These are phyloP conservation scores for Cercospora nicotianae DNA, from an alignment of 2,329 filamentous ascomycete species.

Conservation along the genomic window DNA sequence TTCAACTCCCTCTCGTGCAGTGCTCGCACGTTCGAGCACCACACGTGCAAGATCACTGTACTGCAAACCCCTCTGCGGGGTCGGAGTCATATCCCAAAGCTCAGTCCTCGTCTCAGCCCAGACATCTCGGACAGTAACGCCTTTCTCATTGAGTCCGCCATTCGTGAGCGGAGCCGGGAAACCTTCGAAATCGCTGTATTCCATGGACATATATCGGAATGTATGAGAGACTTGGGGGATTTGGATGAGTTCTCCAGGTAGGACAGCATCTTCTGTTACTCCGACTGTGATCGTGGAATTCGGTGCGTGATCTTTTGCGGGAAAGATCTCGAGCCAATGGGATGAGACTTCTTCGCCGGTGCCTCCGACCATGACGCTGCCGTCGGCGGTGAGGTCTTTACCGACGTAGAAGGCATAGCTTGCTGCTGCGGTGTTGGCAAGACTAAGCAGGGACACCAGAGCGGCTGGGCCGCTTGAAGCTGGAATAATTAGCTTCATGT, in stretches of 20 bases:
- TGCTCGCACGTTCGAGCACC: conserved; percentile 45
- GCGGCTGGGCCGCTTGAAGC: neutral
- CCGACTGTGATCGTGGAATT: conserved; percentile 48
- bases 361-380: conserved; percentile 48
- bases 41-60: conserved; percentile 46
- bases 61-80: conserved; percentile 44
- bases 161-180: conserved; percentile 49
- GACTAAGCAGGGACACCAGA: neutral
- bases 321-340: conserved; percentile 51
- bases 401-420: conserved; percentile 54
- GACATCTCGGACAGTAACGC: conserved; percentile 46
- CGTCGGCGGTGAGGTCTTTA: conserved; percentile 47
- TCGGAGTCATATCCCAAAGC: conserved; percentile 45
- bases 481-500: neutral
- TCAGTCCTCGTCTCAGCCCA: conserved; percentile 46
- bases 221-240: conserved; percentile 40
- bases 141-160: conserved; percentile 47
- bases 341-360: conserved; percentile 52
- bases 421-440: conserved; percentile 26
- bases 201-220: conserved; percentile 42
- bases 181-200: conserved; percentile 44
- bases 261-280: conserved; percentile 43
- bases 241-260: conserved; percentile 40
- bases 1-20: conserved; percentile 46
- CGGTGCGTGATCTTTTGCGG: conserved; percentile 43